These are phyloP conservation scores for Cryphonectria nitschkei DNA, from an alignment of 2,329 filamentous ascomycete genomes.

Conservation along the genomic window DNA sequence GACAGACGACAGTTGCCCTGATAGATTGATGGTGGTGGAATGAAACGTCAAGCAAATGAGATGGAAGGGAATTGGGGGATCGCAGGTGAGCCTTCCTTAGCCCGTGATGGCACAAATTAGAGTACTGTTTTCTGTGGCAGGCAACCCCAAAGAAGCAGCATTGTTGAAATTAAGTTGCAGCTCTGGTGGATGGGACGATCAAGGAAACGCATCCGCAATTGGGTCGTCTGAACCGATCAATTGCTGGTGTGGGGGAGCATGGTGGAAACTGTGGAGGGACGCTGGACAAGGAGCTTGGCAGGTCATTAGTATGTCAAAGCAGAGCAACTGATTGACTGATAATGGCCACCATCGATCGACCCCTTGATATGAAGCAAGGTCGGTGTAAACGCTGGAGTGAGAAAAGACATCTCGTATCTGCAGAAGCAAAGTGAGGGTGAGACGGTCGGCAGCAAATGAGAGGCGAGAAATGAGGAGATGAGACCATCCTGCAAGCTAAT, in stretches of 20 bases:
- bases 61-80: too few relatives aligned
- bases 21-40: too few relatives aligned
- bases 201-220: conserved; percentile 2
- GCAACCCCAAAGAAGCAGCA: background rate
- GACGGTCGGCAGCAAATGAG: background rate
- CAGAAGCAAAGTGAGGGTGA: background rate
- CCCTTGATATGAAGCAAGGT: too few relatives aligned
- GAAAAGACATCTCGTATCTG: conserved; percentile 1
- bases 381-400: background rate
- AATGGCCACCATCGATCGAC: background rate
- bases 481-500: too few relatives aligned
- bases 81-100: too few relatives aligned
- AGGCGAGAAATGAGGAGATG: background rate
- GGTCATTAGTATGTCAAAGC: too few relatives aligned
- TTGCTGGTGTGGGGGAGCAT: conserved; percentile 9
- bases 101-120: too few relatives aligned
- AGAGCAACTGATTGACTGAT: background rate
- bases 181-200: conserved; percentile 5
- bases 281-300: background rate
- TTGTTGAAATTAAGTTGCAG: conserved; percentile 7
- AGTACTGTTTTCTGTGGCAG: background rate
- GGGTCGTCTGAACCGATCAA: background rate
- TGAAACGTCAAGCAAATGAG: background rate
- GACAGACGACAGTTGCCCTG: background rate
- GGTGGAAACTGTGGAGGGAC: background rate